These are phyloP conservation scores for Trichosporon coremiiforme DNA, from an alignment of 1,284 basidiomycete species.

Conservation along the genomic window DNA sequence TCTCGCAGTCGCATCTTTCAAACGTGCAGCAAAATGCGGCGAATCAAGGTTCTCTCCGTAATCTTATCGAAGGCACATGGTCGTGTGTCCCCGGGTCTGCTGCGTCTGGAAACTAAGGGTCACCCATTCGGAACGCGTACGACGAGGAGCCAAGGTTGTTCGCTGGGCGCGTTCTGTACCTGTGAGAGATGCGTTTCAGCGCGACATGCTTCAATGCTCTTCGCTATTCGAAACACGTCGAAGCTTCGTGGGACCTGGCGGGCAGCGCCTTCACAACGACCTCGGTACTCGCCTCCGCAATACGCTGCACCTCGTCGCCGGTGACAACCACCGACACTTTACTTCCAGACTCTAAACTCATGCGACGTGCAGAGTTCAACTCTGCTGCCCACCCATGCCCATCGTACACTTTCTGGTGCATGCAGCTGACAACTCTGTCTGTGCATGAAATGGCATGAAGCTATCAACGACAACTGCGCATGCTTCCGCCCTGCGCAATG, in stretches of 20 bases:
- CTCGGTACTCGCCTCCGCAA: neutral
- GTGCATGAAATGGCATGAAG: neutral
- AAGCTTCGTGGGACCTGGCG: neutral
- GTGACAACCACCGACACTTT: neutral
- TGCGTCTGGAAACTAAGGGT: neutral
- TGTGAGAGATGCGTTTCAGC: neutral
- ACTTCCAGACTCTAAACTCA: neutral
- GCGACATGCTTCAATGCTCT: neutral
- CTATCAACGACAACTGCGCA: neutral
- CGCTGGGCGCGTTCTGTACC: neutral
- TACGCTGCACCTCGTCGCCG: neutral
- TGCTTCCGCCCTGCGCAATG: neutral
- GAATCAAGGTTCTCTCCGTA: neutral
- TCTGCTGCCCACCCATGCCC: neutral
- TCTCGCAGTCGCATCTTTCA: neutral
- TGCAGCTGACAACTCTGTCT: neutral
- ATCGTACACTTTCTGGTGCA: too few relatives aligned
- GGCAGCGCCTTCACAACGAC: neutral
- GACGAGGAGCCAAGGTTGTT: neutral
- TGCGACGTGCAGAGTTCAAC: neutral
- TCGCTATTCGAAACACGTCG: neutral
- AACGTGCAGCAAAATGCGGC: neutral
- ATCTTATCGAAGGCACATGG: slow-evolving; percentile 3
- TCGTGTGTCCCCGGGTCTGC: neutral
- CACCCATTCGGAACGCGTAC: neutral